Percentiles rank a stretch among this genome's conserved stretches.
These are phyloP conservation scores for Rubia peregrina DNA, from an alignment of 305 asterid genomes.

Conservation along the genomic window DNA sequence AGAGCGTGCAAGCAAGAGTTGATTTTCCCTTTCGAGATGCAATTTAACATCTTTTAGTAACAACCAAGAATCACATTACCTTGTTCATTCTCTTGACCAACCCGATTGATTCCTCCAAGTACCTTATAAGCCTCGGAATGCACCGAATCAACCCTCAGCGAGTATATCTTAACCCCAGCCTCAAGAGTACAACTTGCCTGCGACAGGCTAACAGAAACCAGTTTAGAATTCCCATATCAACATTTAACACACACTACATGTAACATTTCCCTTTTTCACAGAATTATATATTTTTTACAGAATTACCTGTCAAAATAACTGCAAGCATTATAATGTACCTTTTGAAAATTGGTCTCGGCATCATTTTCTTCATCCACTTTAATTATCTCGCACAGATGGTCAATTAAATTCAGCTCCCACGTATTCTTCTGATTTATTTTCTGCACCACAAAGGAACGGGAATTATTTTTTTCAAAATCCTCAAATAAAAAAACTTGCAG, in stretches of 20 bases:
- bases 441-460: slow-evolving; percentile 34
- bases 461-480: neutral
- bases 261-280: neutral
- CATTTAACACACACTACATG: neutral
- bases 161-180: slow-evolving; percentile 97
- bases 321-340: slow-evolving; percentile 31
- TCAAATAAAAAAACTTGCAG: neutral
- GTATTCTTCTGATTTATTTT: slow-evolving; percentile 95
- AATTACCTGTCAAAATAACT: neutral
- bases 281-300: no score
- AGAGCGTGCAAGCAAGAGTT: neutral
- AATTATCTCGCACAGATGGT: slow-evolving; percentile 71
- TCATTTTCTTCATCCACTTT: slow-evolving; percentile 82
- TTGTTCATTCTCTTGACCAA: slow-evolving; percentile 70
- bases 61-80: slow-evolving; percentile 29
- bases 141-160: slow-evolving; percentile 94
- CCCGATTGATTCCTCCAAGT: slow-evolving; percentile 96
- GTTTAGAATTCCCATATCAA: neutral
- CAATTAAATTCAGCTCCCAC: slow-evolving; percentile 93
- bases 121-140: slow-evolving; percentile 98
- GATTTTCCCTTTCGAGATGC: neutral
- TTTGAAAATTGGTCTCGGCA: slow-evolving; percentile 86
- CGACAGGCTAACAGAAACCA: neutral
- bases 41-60: neutral
- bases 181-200: slow-evolving; percentile 99